Base-by-base conservation (phyloP, 148 eudicot genomes). In the Polygonum maritimum region DNA sequence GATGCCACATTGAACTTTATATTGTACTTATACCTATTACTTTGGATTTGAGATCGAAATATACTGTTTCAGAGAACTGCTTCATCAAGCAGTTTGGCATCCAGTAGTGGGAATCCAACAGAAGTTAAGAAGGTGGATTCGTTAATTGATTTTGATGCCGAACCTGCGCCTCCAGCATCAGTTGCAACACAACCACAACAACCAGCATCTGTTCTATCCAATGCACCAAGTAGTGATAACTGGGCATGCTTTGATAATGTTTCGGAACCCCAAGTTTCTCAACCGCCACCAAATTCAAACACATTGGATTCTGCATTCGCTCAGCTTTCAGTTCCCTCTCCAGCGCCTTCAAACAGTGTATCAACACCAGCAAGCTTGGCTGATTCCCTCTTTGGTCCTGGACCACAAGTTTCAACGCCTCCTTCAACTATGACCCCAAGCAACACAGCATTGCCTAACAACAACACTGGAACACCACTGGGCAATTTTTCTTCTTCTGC, bases 71-170 rank as follows among this genome's bases (percentile, higher is more conserved):
- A 96, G 99, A 96, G 94, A 85, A 88, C 89, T 79, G 89, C 86
- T 73, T 96, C 98, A 78, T 91, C 91, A 63, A 91, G 97, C 85
- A 96, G 99, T 84, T 83, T 96, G 87, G 91, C 94, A 73, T 92
- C 98, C 69, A 86, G 87, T 35, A 91, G 86, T 82, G 94, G 87
- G 62, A 89, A 87, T 63, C 89, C 97, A 22, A 47, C 87, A 44
- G 98, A 96, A 83, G 55, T 72, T 75, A 96, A 78, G 84, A 82
- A 41, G 65, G 94, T 86, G 83, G 79, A 82, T 77, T 91, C 92
- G 31, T 88, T 96, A 74, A 96, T 96, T 79, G 93, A 96, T 84
- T 92, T 96, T 82, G 98, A 91, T 83, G 86, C 89, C 83, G 92
- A 83, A 67, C 89, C 96, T 48, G 88, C 82, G 80, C 91, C 90